A percentile compares a stretch with the other conserved stretches of the same genome.
phyloP scores from a whole-genome alignment of 164 flowering plant genomes.

The Amborella trichopoda region DNA sequence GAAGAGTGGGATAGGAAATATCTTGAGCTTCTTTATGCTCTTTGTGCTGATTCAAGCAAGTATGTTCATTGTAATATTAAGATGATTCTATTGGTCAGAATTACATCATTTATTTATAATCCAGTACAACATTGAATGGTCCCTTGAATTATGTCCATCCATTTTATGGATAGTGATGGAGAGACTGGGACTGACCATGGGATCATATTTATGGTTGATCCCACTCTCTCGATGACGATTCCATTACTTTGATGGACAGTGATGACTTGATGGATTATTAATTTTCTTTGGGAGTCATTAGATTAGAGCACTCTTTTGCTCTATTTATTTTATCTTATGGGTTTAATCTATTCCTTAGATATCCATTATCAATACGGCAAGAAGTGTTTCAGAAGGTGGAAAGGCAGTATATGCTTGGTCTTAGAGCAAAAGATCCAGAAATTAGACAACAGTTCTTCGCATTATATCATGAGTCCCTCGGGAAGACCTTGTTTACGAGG shows the following conservation, averaged over 20 bases:
- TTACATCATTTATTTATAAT: no score
- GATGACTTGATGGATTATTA: no score
- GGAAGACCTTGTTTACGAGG: constrained; percentile 66
- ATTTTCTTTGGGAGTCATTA: no score
- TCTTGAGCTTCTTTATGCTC: constrained; percentile 87
- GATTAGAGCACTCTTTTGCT: no score
- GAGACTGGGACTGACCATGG: no score
- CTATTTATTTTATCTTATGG: constrained; percentile 6
- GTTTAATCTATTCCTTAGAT: constrained; percentile 31
- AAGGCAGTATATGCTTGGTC: constrained; percentile 89
- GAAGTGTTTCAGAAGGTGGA: constrained; percentile 92
- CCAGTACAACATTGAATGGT: no score
- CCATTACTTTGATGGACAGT: no score
- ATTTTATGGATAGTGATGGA: no score
- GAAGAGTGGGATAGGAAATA: constrained; percentile 95
- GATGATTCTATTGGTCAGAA: no score
- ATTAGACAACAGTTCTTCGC: constrained; percentile 64
- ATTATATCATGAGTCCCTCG: constrained; percentile 83
- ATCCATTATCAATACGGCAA: constrained; percentile 53
- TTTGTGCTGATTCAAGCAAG: constrained; percentile 86
- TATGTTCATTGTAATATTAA: constrained; percentile 30
- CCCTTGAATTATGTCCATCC: no score
- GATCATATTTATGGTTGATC: no score
- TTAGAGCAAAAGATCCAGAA: constrained; percentile 91
- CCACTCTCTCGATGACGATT: no score